phyloP scores from a whole-genome alignment of 208 protist species.

The Trypanosoma platydactyli region DNA sequence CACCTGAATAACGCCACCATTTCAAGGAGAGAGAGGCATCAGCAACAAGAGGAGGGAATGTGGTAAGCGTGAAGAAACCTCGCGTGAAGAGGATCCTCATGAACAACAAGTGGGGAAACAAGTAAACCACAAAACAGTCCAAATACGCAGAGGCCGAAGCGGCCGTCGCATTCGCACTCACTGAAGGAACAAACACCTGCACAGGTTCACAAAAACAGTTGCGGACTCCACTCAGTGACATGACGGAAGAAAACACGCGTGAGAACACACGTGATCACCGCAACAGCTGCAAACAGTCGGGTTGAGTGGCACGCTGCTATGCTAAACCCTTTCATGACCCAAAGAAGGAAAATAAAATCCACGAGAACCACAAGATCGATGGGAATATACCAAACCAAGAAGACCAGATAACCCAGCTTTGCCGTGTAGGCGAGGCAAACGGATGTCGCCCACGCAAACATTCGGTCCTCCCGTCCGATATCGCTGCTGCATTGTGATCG shows the following conservation, averaged over 20 bases:
- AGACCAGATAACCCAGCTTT: slow-evolving; percentile 68
- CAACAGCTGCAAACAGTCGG: slow-evolving; percentile 32
- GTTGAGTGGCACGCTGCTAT: slow-evolving; percentile 19
- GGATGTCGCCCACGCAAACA: slow-evolving; percentile 52
- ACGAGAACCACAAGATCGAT: slow-evolving; percentile 58
- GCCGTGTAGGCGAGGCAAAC: slow-evolving; percentile 53
- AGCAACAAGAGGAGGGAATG: too few relatives aligned
- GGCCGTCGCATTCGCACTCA: neutral
- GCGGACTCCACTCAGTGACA: slow-evolving; percentile 58
- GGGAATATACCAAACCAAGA: slow-evolving; percentile 81
- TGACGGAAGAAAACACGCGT: slow-evolving; percentile 58
- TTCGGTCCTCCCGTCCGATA: slow-evolving; percentile 33
- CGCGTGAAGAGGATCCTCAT: too few relatives aligned
- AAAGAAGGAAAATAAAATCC: slow-evolving; percentile 70
- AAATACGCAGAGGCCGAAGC: slow-evolving; percentile 31
- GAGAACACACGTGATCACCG: slow-evolving; percentile 32
- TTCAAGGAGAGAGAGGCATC: too few relatives aligned
- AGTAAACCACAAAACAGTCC: too few relatives aligned
- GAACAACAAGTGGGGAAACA: too few relatives aligned
- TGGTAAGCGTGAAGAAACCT: too few relatives aligned
- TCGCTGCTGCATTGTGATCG: slow-evolving; percentile 25
- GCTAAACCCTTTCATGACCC: slow-evolving; percentile 59
- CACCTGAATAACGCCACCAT: too few relatives aligned
- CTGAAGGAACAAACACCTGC: neutral
- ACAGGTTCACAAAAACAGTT: slow-evolving; percentile 23